Conservation (phyloP, 2,329 filamentous ascomycete genomes). For the Diaporthe caulivora region DNA sequence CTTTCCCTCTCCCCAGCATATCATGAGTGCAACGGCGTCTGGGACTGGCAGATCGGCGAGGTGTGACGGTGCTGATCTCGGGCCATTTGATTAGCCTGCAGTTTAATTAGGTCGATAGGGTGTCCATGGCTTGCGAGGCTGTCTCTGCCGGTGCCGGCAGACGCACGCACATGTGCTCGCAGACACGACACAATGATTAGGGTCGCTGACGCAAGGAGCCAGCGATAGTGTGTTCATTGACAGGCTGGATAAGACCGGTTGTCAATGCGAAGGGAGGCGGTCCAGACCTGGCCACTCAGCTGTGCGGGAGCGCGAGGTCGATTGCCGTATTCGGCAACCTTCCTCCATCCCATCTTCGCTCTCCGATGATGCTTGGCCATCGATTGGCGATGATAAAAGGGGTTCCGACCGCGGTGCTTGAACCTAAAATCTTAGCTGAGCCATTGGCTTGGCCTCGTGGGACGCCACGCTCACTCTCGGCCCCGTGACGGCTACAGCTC, state of each 20-base stretch:
- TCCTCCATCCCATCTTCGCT: constrained; percentile 9
- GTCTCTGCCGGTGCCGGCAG: background rate
- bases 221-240: background rate
- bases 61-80: constrained; percentile 25
- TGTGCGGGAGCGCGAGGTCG: background rate
- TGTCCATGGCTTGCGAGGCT: background rate
- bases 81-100: constrained; percentile 24
- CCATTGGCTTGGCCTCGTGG: constrained; percentile 25
- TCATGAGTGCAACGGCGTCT: constrained; percentile 8
- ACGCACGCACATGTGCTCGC: too few species aligned
- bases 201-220: background rate
- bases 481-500: constrained; percentile 14
- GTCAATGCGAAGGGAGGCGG: background rate
- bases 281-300: background rate
- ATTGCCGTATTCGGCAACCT: constrained; percentile 20
- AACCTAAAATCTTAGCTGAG: constrained; percentile 26
- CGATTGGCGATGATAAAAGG: background rate
- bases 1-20: background rate
- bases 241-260: too few species aligned
- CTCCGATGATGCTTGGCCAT: background rate
- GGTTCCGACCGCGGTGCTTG: background rate
- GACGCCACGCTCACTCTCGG: constrained; percentile 2
- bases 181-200: too few species aligned
- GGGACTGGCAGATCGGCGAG: background rate
- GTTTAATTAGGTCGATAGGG: background rate